phyloP scores from a whole-genome alignment of 1,139 yeast genomes.

The Hansenula lynferdii region DNA sequence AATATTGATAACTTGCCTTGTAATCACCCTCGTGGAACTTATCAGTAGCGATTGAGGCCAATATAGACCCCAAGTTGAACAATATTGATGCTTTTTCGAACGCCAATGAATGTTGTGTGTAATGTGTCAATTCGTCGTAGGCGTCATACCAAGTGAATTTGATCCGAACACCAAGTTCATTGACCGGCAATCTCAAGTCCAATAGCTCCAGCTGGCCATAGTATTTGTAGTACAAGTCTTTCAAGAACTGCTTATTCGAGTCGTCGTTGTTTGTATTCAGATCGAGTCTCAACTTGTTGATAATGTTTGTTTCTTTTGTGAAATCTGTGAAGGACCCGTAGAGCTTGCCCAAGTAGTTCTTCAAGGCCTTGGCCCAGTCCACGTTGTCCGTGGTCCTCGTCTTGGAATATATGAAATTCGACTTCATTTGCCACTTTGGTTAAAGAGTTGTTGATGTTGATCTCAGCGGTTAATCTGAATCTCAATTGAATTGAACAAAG shows the following conservation, averaged over 20 bases:
- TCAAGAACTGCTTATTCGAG: constrained; percentile 8
- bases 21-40: constrained; percentile 39
- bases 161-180: constrained; percentile 48
- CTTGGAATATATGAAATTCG: constrained; percentile 19
- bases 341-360: constrained; percentile 50
- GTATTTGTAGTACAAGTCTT: constrained; percentile 47
- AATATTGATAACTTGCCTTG: constrained; percentile 55
- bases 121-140: constrained; percentile 45
- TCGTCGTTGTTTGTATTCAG: constrained; percentile 40
- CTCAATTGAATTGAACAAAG: too few species aligned
- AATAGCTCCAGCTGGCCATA: constrained; percentile 80
- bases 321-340: constrained; percentile 64
- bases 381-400: constrained; percentile 53
- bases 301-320: constrained; percentile 46
- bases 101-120: constrained; percentile 64
- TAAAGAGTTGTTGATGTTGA: background rate
- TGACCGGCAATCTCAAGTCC: constrained; percentile 70
- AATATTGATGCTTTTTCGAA: constrained; percentile 86
- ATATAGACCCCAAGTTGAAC: constrained; percentile 64
- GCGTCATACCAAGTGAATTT: constrained; percentile 84
- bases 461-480: too few species aligned
- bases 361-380: constrained; percentile 65
- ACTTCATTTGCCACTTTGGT: constrained; percentile 11
- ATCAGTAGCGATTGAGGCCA: constrained; percentile 43
- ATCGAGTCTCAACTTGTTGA: constrained; percentile 61